These are phyloP conservation scores for Candida nonsorbophila DNA, from an alignment of 805 yeast genomes.

Conservation along the genomic window DNA sequence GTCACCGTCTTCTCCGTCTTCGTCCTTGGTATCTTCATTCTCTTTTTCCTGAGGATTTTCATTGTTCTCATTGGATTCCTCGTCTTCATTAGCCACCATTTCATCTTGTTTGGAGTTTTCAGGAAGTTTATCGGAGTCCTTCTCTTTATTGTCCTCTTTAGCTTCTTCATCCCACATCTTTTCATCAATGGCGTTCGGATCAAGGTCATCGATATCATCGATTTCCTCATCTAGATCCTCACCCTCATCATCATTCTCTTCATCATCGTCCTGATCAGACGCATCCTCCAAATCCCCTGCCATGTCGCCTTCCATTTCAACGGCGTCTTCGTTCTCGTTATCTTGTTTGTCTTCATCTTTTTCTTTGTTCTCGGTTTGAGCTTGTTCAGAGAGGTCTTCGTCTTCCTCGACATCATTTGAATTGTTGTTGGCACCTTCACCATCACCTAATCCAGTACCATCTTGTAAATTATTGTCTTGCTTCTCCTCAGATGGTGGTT, in stretches of 20 bases:
- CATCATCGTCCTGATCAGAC: constrained; percentile 59
- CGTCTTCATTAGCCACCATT: constrained; percentile 42
- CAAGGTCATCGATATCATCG: constrained; percentile 83
- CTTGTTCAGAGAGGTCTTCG: constrained; percentile 78
- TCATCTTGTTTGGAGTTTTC: constrained; percentile 50
- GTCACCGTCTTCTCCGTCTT: constrained; percentile 45
- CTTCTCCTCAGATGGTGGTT: constrained; percentile 62
- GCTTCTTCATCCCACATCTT: constrained; percentile 98
- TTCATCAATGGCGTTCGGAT: constrained; percentile 93
- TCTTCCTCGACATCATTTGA: constrained; percentile 87
- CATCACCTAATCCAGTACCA: constrained; percentile 93
- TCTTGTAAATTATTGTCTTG: constrained; percentile 61
- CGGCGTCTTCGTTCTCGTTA: constrained; percentile 82
- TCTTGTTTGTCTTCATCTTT: constrained; percentile 51
- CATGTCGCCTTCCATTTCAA: constrained; percentile 95
- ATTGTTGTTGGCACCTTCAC: constrained; percentile 77
- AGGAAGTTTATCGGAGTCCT: constrained; percentile 69
- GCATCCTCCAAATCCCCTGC: constrained; percentile 86
- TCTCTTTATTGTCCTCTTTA: constrained; percentile 69
- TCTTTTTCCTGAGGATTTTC: constrained; percentile 29
- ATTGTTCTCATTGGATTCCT: constrained; percentile 27
- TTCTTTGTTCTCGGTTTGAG: constrained; percentile 66
- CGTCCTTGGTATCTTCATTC: constrained; percentile 34
- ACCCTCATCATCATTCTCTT: constrained; percentile 43
- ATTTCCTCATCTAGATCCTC: constrained; percentile 84